These are phyloP conservation scores for Penicillium sp. DNA, from an alignment of 2,329 filamentous ascomycete species.

Conservation along the genomic window DNA sequence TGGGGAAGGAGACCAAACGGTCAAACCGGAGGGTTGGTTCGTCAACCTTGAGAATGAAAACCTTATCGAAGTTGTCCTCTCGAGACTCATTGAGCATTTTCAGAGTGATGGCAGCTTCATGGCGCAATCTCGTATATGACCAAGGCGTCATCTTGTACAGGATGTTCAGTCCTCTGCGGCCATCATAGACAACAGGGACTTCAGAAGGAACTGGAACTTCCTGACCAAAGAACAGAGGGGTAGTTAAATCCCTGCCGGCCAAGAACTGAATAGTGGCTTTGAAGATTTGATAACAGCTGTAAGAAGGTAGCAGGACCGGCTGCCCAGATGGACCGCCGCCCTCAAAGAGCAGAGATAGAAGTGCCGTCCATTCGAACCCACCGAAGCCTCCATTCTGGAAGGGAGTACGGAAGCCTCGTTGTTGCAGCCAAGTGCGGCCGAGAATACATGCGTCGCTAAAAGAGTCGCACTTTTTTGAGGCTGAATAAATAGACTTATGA, in stretches of 20 bases:
- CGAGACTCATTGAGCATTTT: constrained; percentile 69
- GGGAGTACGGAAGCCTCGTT: constrained; percentile 71
- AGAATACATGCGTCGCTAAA: constrained; percentile 83
- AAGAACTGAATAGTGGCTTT: constrained; percentile 90
- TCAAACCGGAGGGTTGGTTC: constrained; percentile 55
- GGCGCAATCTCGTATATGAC: constrained; percentile 70
- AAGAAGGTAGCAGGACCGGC: constrained; percentile 69
- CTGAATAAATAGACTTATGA: constrained; percentile 68
- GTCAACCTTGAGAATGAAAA: constrained; percentile 67
- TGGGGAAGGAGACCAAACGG: constrained; percentile 43
- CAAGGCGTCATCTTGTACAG: constrained; percentile 86
- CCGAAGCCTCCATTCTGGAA: constrained; percentile 81
- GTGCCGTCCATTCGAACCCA: constrained; percentile 82
- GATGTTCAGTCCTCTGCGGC: constrained; percentile 69
- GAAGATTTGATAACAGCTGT: constrained; percentile 90
- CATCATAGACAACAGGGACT: constrained; percentile 75
- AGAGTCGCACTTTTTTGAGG: constrained; percentile 63
- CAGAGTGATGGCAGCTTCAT: constrained; percentile 71
- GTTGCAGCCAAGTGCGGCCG: constrained; percentile 82
- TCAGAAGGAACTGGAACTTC: constrained; percentile 38
- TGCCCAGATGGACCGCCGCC: constrained; percentile 69
- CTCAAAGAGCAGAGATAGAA: constrained; percentile 75
- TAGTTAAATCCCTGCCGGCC: constrained; percentile 68
- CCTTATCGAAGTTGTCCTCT: constrained; percentile 75
- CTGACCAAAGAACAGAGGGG: constrained; percentile 52